Evolutionary conservation across 2,329 filamentous ascomycete genomes (phyloP), one percentile per base, ranked within the genome.

Genomic region (Colletotrichum higginsianum): DNA sequence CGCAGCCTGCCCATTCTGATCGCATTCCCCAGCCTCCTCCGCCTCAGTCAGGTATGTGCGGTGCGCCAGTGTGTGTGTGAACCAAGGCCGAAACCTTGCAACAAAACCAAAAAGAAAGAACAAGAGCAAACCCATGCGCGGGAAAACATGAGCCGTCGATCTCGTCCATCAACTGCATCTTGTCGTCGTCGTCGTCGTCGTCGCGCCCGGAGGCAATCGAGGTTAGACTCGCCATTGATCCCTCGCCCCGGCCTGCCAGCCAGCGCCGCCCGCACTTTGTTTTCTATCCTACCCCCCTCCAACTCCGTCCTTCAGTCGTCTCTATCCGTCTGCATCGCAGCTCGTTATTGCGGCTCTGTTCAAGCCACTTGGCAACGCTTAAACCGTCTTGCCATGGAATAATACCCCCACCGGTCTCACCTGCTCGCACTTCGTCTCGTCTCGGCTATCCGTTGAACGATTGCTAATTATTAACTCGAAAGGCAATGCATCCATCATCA

Each of bases 11-110:
- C 58, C 81, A 81, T 71, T 74, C 79, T 73, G 81, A 82, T 74
- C 81, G 81, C 72, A 83, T 83, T 73, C 83, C 82, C 73, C 85
- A 85, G 77, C 84, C 82, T 77, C 81, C 81, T 72, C 82, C 80
- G 71, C 81, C 82, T 73, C 83, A 84, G 74, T 83, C 83, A 81
- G 84, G 85, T 86, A 83, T 79, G 83, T 71, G n/a, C 67, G 40
- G 70, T 72, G 70, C 70, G 70, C 70, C 56, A 67, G 63, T 62
- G 30, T 72, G 60, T 61, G 67, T 75, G 66, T 72, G 66, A 70
- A 71, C 65, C 68, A 60, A 53, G 61, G 61, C 38, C 35, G 38
- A 53, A 68, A 58, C 47, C 65, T 68, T 71, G 46, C 68, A 71
- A 63, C 68, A 68, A 71, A 61, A 50, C 46, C 38, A 62, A 71